A percentile compares a stretch with the other conserved stretches of the same genome.
Evolutionary conservation across 768 basidiomycete genomes (phyloP).

Genomic region (Strobilomyces echinocephalus): DNA sequence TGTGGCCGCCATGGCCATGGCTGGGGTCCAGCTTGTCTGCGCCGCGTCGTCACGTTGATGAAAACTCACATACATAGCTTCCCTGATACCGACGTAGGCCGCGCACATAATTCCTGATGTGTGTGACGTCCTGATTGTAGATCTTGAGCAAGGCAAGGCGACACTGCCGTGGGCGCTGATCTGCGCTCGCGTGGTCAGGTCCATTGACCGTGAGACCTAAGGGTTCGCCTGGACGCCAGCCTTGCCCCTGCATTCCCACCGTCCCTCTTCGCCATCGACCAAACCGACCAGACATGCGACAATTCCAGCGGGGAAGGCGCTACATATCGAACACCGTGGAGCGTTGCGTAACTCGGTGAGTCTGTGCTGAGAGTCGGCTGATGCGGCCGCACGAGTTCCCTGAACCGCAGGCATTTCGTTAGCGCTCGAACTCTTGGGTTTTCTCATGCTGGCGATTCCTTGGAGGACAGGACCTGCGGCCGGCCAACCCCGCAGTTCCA

Average conservation of each 20-base stretch:
- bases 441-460: no score
- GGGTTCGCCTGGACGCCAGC: not conserved
- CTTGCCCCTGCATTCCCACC: conserved; percentile 3
- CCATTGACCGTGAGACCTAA: not conserved
- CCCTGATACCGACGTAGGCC: not conserved
- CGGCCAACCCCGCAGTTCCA: no score
- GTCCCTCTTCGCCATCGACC: not conserved
- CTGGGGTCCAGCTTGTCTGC: not conserved
- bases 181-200: conserved; percentile 5
- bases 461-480: no score
- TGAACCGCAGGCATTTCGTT: no score
- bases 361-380: not conserved
- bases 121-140: not conserved
- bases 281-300: not conserved
- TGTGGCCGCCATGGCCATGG: not conserved
- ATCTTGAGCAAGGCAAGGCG: conserved; percentile 2
- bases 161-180: conserved; percentile 8
- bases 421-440: no score
- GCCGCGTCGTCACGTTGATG: not conserved
- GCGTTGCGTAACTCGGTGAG: not conserved
- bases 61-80: not conserved
- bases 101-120: conserved; percentile 1
- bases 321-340: not conserved
- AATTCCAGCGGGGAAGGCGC: not conserved
- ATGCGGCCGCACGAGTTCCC: not conserved